Base-by-base conservation (phyloP, 371 early-diverging fungal species). In the Mucor velutinosus region DNA sequence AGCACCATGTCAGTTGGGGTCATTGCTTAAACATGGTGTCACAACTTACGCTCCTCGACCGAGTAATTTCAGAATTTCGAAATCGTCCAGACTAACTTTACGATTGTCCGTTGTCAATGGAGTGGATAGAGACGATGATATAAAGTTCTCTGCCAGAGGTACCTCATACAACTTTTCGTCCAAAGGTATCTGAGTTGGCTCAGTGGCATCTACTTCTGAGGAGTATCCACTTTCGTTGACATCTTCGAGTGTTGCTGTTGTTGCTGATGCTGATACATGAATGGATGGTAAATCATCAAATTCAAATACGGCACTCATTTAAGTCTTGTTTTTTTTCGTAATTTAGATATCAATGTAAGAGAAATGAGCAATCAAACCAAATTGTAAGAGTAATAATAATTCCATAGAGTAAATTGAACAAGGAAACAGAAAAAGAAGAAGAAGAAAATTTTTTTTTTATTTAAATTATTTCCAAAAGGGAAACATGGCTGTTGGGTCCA, bases 11-110 rank as follows among this genome's bases (percentile, higher is more conserved):
- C 25, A 49, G 49, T 23, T 23, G 23, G 21, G 11, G 2, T 21
- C 49, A 1, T 21, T 7, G 7, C 4, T 21, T 19, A 45, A 45
- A 47, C 17, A 45, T 45, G 21, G 35, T 35, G 10, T 35, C n/a
- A 30, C 21, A 30, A 65, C 77, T 69, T 73, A 76, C 78, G 78
- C 78, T 69, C 99, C 99, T 61, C 94, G 91, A 4, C 99, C 99
- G 59, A 99, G 93, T 23, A 98, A 90, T 75, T 93, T 92, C 63
- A 98, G 82, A 45, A 97, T 92, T 63, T 86, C 83, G 78, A 99
- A 97, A 79, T 99, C 98, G 69, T 87, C 88, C 25, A 94, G 90
- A 51, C 91, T 86, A 60, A 98, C 88, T 79, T 95, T 90, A 47
- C 76, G 75, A 49, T 27, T 71, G n/a, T 72, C 64, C 32, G 74